Evolutionary conservation across 1,139 yeast genomes (phyloP).

Genomic region (Magnusiomyces magnusii): DNA sequence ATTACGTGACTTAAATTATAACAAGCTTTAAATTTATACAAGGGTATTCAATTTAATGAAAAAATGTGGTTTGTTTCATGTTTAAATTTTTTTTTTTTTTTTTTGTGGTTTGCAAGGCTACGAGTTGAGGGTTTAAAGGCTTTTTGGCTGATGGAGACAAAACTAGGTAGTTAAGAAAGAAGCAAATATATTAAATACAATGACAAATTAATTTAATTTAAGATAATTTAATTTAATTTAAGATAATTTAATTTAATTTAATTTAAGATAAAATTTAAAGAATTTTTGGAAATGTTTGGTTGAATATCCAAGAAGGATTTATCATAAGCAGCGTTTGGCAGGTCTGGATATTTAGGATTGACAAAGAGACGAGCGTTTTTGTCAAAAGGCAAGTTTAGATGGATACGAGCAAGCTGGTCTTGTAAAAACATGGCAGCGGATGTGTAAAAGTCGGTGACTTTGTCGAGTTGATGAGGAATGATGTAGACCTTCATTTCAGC

Average conservation of each 20-base stretch:
- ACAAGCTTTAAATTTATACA: background rate
- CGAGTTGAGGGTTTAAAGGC: no score
- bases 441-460: conserved; percentile 9
- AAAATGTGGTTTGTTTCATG: no score
- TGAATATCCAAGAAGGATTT: background rate
- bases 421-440: conserved; percentile 13
- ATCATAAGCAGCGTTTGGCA: conserved; percentile 9
- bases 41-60: background rate
- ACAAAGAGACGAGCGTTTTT: conserved; percentile 8
- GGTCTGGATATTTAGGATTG: conserved; percentile 4
- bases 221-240: background rate
- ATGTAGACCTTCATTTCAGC: conserved; percentile 15
- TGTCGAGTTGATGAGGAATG: conserved; percentile 5
- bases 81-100: no score
- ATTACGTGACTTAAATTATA: background rate
- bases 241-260: background rate
- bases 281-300: background rate
- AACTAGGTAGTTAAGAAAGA: no score
- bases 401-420: conserved; percentile 9
- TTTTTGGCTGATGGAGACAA: no score
- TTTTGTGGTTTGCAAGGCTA: no score
- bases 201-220: background rate
- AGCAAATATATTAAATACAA: background rate
- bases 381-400: conserved; percentile 4
- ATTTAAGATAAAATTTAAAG: background rate